Evolutionary conservation across 306 rosid genomes (phyloP).

Genomic region (Morella rubra): DNA sequence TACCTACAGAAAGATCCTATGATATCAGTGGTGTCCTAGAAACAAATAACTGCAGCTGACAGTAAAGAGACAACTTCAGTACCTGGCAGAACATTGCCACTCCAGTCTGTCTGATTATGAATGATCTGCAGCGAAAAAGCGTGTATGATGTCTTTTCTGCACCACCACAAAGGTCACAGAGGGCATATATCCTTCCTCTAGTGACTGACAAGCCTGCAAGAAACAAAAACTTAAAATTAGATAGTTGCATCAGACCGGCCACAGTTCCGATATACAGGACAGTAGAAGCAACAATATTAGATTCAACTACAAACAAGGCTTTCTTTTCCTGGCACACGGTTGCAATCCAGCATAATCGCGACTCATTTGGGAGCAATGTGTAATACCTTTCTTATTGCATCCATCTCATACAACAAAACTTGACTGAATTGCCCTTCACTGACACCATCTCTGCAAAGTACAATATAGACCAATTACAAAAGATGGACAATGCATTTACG

Average conservation of each 20-base stretch:
- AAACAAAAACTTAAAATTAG: not conserved
- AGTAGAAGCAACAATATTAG: not conserved
- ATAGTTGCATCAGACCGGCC: not conserved
- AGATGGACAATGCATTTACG: no score
- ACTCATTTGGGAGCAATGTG: not conserved
- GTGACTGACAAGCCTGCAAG: slow-evolving; percentile 61
- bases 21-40: not conserved
- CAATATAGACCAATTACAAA: not conserved
- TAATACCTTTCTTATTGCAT: slow-evolving; percentile 74
- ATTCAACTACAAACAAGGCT: not conserved
- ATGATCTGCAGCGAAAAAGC: slow-evolving; percentile 49
- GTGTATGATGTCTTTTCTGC: slow-evolving; percentile 75
- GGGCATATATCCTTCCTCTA: slow-evolving; percentile 48
- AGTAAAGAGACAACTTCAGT: not conserved
- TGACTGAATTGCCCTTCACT: slow-evolving; percentile 83
- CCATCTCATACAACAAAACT: slow-evolving; percentile 75
- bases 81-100: slow-evolving; percentile 90
- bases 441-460: slow-evolving; percentile 68
- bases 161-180: slow-evolving; percentile 70
- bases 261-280: not conserved
- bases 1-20: slow-evolving; percentile 40
- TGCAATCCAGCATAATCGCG: no score
- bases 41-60: not conserved
- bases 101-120: slow-evolving; percentile 34
- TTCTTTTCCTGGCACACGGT: not conserved